Evolutionary conservation across 129 eudicot species (phyloP), one percentile per base, ranked within the genome.

Genomic region (Tagetes erecta): DNA sequence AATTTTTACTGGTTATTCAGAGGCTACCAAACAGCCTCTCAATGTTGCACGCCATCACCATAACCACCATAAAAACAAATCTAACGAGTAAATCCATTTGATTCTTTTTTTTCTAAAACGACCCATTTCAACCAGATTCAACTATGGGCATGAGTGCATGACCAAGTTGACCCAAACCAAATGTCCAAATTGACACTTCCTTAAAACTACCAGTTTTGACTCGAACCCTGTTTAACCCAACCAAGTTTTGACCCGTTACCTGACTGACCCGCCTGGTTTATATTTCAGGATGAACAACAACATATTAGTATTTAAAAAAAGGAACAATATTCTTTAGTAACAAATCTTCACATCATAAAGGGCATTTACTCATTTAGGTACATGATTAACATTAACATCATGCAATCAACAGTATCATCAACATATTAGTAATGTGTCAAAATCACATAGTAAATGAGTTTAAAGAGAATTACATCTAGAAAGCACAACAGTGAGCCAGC

Each of bases 401-500:
- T 14, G 59, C 59, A 53, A 53, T 53, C 34, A 14, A n/a, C 59
- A 53, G 34, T 6, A 4, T 53, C 55, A 49, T 12, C 10, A 30
- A 49, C 55, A 49, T 49, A 49, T 2, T 49, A 5, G 55, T 49
- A 44, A 41, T 35, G 9, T 11, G 4, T 49, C 44, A 55, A 10
- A 56, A 41, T 33, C 60, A 33, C 5, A 70, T 3, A 20, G 27
- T 20, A 14, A 66, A 60, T 39, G 31, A 45, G 72, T 36, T 51
- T 13, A 59, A 27, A 34, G 68, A 47, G 34, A 66, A 34, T 85
- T 89, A 87, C 98, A 81, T 92, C 84, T 46, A 92, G 84, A 71
- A 92, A 89, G 89, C 98, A 92, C 75, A 92, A 83, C 81, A 89
- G 73, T 33, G 98, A 92, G 64, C 98, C 96, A 3, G 98, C 96